phyloP scores from a whole-genome alignment of 2,329 filamentous ascomycete genomes.

The Epicoccum sorghinum region DNA sequence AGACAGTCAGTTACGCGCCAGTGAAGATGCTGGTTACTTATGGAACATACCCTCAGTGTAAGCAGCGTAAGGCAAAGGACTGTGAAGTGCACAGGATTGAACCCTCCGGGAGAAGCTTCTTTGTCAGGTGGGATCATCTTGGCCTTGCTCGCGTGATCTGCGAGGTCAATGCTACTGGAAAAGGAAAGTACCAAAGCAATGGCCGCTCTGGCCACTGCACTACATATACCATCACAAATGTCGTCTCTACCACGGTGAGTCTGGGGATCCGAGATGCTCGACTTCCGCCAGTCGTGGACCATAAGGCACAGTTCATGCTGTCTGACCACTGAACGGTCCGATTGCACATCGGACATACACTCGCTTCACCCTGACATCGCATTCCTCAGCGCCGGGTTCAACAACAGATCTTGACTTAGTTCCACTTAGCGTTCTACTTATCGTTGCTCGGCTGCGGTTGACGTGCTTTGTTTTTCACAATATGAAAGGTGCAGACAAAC shows the following conservation, averaged over 20 bases:
- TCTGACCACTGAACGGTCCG: conserved; percentile 5
- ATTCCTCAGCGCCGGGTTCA: neutral
- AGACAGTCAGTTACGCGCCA: conserved; percentile 1
- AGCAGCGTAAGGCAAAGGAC: conserved; percentile 12
- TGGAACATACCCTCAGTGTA: conserved; percentile 3
- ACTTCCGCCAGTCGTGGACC: neutral
- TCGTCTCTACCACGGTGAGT: conserved; percentile 6
- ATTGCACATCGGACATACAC: neutral
- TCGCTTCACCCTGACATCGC: neutral
- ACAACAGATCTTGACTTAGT: neutral
- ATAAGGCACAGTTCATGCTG: too few relatives aligned
- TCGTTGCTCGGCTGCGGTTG: neutral
- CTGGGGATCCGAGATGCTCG: conserved; percentile 12
- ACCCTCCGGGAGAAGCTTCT: neutral
- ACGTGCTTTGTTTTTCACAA: neutral
- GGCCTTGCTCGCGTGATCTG: neutral
- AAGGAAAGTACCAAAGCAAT: conserved; percentile 1
- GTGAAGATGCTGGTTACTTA: neutral
- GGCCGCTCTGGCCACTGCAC: neutral
- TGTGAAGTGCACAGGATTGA: conserved; percentile 17
- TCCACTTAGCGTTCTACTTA: neutral
- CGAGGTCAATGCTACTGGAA: neutral
- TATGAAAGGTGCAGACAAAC: too few relatives aligned
- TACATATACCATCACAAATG: conserved; percentile 9
- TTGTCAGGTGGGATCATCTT: conserved; percentile 5